Evolutionary conservation across 768 basidiomycete genomes (phyloP).

Genomic region (Amanita muscaria): DNA sequence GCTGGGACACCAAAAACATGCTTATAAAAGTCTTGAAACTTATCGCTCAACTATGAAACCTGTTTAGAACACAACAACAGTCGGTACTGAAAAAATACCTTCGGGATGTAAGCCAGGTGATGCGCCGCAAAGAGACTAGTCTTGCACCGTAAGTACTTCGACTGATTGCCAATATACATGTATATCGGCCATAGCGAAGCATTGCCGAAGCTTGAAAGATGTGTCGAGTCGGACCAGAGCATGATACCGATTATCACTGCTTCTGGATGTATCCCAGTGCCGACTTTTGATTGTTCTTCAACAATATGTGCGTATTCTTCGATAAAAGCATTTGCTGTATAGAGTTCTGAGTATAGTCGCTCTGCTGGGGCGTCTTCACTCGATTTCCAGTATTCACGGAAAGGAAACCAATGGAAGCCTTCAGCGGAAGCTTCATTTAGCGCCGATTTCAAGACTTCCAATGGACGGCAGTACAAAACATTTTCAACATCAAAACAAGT

Average conservation of each 20-base stretch:
- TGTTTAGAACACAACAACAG: background rate
- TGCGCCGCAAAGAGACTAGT: conserved; percentile 23
- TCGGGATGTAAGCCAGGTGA: conserved; percentile 34
- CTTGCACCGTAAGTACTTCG: conserved; percentile 28
- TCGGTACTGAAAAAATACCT: conserved; percentile 13
- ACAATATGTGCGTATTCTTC: background rate
- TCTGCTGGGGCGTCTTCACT: background rate
- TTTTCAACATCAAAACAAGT: background rate
- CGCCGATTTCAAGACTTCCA: background rate
- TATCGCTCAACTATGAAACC: conserved; percentile 15
- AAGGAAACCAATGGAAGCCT: background rate
- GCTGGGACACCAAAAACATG: background rate
- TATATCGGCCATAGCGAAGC: conserved; percentile 4
- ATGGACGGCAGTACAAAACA: background rate
- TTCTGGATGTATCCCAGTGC: background rate
- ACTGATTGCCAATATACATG: conserved; percentile 22
- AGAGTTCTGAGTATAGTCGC: background rate
- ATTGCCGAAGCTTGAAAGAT: background rate
- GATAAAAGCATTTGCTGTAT: background rate
- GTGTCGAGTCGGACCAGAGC: conserved; percentile 2
- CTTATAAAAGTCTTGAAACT: conserved; percentile 13
- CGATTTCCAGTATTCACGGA: background rate
- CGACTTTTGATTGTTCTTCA: background rate
- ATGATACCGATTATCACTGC: background rate
- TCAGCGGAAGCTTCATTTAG: background rate